Evolutionary conservation across 352 stramenopile genomes (phyloP), one percentile per base, ranked within the genome.

Genomic region (Pythium insidiosum): DNA sequence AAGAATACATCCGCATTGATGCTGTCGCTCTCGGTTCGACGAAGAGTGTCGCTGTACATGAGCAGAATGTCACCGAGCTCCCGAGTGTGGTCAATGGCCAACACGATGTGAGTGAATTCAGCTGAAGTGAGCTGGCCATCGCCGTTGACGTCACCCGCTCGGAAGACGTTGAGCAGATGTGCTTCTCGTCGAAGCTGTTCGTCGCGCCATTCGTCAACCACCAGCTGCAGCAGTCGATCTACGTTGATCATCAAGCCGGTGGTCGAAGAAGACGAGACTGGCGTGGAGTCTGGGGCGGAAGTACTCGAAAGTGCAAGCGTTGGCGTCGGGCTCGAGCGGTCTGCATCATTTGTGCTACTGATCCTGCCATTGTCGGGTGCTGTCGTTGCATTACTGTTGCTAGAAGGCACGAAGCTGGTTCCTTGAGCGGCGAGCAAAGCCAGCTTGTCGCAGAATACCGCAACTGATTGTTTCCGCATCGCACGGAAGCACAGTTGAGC

Each of bases 31-130:
- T 77, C 26, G 0, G 74, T 88, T 25, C 77, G 69, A 1, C 74
- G 68, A 36, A 92, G 33, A 3, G 79, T 88, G 37, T 92, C 79
- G 45, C 69, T 84, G 59, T 87, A 89, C 73, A 92, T 85, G 22
- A 87, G 57, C 22, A 92, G 39, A 24, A 89, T 77, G 25, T 89
- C 79, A 16, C 58, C 73, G 0, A 77, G 40, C 19, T 89, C 75
- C 0, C 74, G 63, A 2, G 63, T 64, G 16, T 69, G 67, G 50
- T 92, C 79, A 50, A 91, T 91, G 2, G 70, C 69, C 20, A 85
- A 56, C 33, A 91, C 72, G 43, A 91, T 91, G 20, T 85, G 73
- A 10, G 70, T 73, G 39, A 91, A 91, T 47, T 91, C 76, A 4
- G 74, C 76, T 0, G 67, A 80, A 13, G 76, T 88, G 33, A 91